These are phyloP conservation scores for Exophiala dermatitidis DNA, from an alignment of 2,329 filamentous ascomycete species.

Conservation along the genomic window DNA sequence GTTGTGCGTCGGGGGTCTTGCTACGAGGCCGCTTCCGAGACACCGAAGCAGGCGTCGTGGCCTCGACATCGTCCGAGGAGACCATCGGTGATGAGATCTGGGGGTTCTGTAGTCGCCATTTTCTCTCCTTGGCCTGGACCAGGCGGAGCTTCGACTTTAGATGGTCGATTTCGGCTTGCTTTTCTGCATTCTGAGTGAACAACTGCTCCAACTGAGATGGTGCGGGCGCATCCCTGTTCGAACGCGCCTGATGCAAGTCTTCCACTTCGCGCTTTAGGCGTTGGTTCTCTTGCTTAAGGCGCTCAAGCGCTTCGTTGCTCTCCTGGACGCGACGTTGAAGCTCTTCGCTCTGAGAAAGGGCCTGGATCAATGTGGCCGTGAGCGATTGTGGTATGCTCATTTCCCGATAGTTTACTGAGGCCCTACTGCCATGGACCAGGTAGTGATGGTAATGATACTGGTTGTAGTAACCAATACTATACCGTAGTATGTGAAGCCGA, in stretches of 20 bases:
- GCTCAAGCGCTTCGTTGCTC: slow-evolving; percentile 11
- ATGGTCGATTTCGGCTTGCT: slow-evolving; percentile 24
- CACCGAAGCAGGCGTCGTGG: neutral
- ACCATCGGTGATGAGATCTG: slow-evolving; percentile 15
- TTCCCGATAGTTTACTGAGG: neutral
- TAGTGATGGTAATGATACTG: too few relatives aligned
- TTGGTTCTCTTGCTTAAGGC: slow-evolving; percentile 34
- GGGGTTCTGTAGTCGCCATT: slow-evolving; percentile 13
- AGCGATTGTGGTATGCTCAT: slow-evolving; percentile 1
- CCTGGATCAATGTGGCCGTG: slow-evolving; percentile 14
- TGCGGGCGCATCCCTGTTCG: neutral
- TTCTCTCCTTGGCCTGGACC: slow-evolving; percentile 13
- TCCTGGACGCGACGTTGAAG: slow-evolving; percentile 20
- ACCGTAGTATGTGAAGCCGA: too few relatives aligned
- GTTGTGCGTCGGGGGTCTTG: slow-evolving; percentile 2
- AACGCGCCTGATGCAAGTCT: slow-evolving; percentile 4
- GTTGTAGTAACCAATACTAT: too few relatives aligned
- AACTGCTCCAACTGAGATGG: slow-evolving; percentile 18
- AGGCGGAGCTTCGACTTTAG: slow-evolving; percentile 18
- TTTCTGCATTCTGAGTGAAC: slow-evolving; percentile 23
- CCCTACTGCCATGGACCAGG: too few relatives aligned
- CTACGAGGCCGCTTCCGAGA: slow-evolving; percentile 13
- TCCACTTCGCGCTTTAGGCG: slow-evolving; percentile 10
- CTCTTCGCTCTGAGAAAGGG: slow-evolving; percentile 29
- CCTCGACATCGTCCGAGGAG: slow-evolving; percentile 10